Evolutionary conservation across 1,284 basidiomycete species (phyloP), one percentile per base, ranked within the genome.

Genomic region (Schizophyllum amplum): DNA sequence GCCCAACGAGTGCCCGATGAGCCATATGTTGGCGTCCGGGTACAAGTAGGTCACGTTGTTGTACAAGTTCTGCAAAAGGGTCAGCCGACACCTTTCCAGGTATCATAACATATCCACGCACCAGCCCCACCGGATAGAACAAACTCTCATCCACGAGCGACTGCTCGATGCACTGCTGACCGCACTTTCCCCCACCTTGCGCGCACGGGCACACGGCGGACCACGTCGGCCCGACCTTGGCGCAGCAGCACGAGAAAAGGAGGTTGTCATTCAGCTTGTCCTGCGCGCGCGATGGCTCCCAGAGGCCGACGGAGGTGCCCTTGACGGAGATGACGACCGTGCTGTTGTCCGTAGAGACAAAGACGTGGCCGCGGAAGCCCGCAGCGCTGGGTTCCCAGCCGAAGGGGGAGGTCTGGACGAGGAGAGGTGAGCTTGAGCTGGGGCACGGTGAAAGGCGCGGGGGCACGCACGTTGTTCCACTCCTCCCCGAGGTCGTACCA

Each of bases 231-330:
- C 88, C 89, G 20, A 95, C 90, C 17, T 87, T 77, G 1, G 91
- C 92, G 66, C 92, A 95, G 69, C 93, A 95, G 71, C 93, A 95
- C 0, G 90, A 93, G 72, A 94, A 94, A 22, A 95, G 71, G 42
- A 92, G 73, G 65, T 96, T 96, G 68, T 94, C 93, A 66, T 94
- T 95, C 51, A 86, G 73, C 73, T 92, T 94, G 75, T 95, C 93
- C 64, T 77, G 82, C 61, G 70, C 73, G 54, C 74, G 75, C 4
- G 82, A 83, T 5, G 82, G 79, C 2, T 92, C 91, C 69, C 89
- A 82, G 13, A 59, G 60, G 1, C 84, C 84, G 0, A 90, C 86
- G 1, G 91, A 92, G 0, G 95, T 98, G 46, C 96, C 95, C 70
- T 98, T 98, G 72, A 98, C 83, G 7, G 93, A 84, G 42, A 98